phyloP scores from a whole-genome alignment of 208 protist genomes.

The Wallacemonas sp. region DNA sequence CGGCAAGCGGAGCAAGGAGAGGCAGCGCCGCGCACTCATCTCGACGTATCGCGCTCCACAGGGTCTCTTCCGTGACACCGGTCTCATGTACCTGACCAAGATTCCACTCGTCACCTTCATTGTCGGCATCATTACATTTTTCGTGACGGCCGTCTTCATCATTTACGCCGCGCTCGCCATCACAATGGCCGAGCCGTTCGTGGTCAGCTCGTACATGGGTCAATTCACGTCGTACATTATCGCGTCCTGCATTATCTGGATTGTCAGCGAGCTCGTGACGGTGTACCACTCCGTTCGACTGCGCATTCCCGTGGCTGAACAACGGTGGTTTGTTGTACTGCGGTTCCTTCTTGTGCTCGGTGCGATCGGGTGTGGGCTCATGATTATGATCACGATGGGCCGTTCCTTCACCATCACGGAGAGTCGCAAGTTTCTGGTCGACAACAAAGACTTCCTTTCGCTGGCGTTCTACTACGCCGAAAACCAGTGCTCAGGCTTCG shows the following conservation, averaged over 20 bases:
- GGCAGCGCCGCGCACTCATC: slow-evolving; percentile 30
- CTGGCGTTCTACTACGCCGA: slow-evolving; percentile 13
- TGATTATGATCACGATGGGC: slow-evolving; percentile 10
- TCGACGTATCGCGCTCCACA: slow-evolving; percentile 23
- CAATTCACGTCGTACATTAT: slow-evolving; percentile 12
- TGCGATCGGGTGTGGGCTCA: background rate
- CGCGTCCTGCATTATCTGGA: slow-evolving; percentile 9
- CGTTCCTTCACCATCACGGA: slow-evolving; percentile 8
- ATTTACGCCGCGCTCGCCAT: slow-evolving; percentile 6
- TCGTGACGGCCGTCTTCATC: background rate
- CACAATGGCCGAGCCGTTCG: slow-evolving; percentile 11
- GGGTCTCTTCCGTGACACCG: slow-evolving; percentile 12
- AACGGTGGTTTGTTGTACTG: background rate
- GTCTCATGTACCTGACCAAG: slow-evolving; percentile 12
- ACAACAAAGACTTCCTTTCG: background rate
- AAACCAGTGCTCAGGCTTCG: slow-evolving; percentile 16
- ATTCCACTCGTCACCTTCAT: slow-evolving; percentile 14
- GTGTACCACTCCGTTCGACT: slow-evolving; percentile 1
- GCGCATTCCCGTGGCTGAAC: background rate
- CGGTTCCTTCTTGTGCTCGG: slow-evolving; percentile 3
- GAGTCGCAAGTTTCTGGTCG: background rate
- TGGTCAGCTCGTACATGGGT: slow-evolving; percentile 10
- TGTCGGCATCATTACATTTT: background rate
- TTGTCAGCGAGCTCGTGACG: slow-evolving; percentile 1
- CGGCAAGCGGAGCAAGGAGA: slow-evolving; percentile 29